A percentile compares a stretch with the other conserved stretches of the same genome.
These are phyloP conservation scores for Blastomyces gilchristii DNA, from an alignment of 2,329 filamentous ascomycete genomes.

Conservation along the genomic window DNA sequence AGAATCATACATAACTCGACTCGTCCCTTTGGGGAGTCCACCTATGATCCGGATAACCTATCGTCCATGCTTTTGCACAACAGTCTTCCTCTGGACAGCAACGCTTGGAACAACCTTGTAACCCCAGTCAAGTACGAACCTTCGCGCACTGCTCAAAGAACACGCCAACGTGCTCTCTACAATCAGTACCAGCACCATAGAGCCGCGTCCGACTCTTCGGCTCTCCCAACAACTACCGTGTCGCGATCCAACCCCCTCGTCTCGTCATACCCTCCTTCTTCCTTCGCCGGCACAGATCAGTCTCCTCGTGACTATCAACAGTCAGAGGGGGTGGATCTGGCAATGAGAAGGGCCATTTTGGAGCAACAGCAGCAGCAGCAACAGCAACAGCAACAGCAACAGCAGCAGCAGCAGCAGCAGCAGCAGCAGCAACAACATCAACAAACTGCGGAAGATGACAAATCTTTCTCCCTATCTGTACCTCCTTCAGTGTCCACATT, in stretches of 20 bases:
- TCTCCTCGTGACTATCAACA: slow-evolving; percentile 33
- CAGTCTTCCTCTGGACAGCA: slow-evolving; percentile 9
- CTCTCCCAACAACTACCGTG: slow-evolving; percentile 30
- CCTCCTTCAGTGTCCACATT: slow-evolving; percentile 50
- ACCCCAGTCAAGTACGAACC: slow-evolving; percentile 14
- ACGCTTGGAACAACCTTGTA: slow-evolving; percentile 10
- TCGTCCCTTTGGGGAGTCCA: slow-evolving; percentile 18
- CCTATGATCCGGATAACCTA: slow-evolving; percentile 19
- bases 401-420: slow-evolving; percentile 36
- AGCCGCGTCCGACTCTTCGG: slow-evolving; percentile 32
- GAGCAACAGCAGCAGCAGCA: slow-evolving; percentile 31
- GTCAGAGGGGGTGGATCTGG: slow-evolving; percentile 45
- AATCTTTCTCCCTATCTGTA: slow-evolving; percentile 43
- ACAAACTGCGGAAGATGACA: slow-evolving; percentile 37
- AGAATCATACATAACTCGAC: slow-evolving; percentile 25
- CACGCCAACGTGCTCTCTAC: slow-evolving; percentile 4
- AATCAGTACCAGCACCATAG: slow-evolving; percentile 27
- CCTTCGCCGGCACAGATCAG: slow-evolving; percentile 30
- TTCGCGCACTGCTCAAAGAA: slow-evolving; percentile 6
- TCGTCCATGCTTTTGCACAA: slow-evolving; percentile 32
- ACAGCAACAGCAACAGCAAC: slow-evolving; percentile 35
- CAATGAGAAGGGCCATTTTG: slow-evolving; percentile 50
- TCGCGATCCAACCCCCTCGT: slow-evolving; percentile 36
- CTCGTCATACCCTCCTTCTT: slow-evolving; percentile 33
- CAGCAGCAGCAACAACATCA: slow-evolving; percentile 32